Conservation (phyloP, 1,139 yeast species). For the Yamadazyma atmosphaerica region DNA sequence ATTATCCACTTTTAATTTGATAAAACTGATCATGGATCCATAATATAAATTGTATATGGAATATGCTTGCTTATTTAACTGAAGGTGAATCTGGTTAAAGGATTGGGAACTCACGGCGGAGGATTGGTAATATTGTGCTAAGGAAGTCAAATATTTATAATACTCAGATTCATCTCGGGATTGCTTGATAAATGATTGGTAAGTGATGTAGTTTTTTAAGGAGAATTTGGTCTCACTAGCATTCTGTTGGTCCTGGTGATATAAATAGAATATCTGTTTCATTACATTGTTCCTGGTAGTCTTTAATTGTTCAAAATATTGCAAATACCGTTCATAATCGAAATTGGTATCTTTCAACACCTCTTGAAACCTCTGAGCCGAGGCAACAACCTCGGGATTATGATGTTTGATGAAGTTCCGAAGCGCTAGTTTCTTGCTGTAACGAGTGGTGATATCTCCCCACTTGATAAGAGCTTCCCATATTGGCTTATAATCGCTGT, state of each 20-base stretch:
- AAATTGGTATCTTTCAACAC: slow-evolving; percentile 37
- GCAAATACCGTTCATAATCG: slow-evolving; percentile 41
- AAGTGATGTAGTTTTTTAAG: slow-evolving; percentile 24
- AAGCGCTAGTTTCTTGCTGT: slow-evolving; percentile 27
- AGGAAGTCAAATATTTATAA: slow-evolving; percentile 23
- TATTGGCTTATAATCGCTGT: slow-evolving; percentile 19
- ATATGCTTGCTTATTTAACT: slow-evolving; percentile 10
- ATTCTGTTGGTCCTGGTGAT: slow-evolving; percentile 6
- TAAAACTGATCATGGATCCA: slow-evolving; percentile 26
- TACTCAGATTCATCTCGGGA: slow-evolving; percentile 19
- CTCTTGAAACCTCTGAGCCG: slow-evolving; percentile 19
- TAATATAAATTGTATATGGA: slow-evolving; percentile 25
- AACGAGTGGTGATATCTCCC: slow-evolving; percentile 34
- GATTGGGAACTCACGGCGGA: slow-evolving; percentile 24
- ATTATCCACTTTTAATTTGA: slow-evolving; percentile 30
- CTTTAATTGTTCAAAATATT: slow-evolving; percentile 26
- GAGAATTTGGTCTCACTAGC: slow-evolving; percentile 19
- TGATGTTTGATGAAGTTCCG: slow-evolving; percentile 22
- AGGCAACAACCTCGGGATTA: slow-evolving; percentile 8
- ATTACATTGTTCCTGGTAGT: slow-evolving; percentile 28
- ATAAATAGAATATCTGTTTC: slow-evolving; percentile 36
- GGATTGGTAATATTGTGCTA: slow-evolving; percentile 22
- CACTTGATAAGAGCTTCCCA: slow-evolving; percentile 42
- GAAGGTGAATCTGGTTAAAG: slow-evolving; percentile 23
- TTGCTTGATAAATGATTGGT: slow-evolving; percentile 16